Evolutionary conservation across 108 stramenopile species (phyloP), one percentile per base, ranked within the genome.

Genomic region (Parietichytrium sp.): DNA sequence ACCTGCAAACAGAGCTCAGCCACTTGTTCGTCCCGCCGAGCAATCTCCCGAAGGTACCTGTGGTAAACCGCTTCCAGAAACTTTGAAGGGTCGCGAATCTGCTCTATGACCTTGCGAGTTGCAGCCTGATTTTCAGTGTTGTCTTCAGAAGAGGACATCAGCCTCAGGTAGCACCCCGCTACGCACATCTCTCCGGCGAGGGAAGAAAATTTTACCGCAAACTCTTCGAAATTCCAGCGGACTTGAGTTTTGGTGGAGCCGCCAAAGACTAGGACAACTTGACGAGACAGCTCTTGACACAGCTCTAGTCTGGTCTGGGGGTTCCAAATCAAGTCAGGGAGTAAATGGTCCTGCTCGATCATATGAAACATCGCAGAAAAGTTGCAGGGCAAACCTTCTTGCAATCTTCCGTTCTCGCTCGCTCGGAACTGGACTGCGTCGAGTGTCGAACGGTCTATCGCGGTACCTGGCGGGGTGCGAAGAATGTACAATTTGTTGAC

Each of bases 181-280:
- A 42, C 61, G 38, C 36, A 45, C 6, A 27, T 20, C 61, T 72
- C 61, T 33, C 45, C 29, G 0, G 38, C 38, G 10, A 72, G 42
- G 13, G 15, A 25, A n/a, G 33, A 6, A 20, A 45, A 72, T 16
- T 72, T 45, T 6, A 72, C 61, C 8, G 61, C 61, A 20, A 72
- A 72, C 61, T 72, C 61, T 42, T 72, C 61, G 33, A 45, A 72
- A 3, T 72, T 72, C 61, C 61, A 72, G 61, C 61, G 36, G 45
- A 45, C 36, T 7, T 33, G 45, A 2, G 61, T 6, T 38, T 10
- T n/a, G 8, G 61, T 10, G 7, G 38, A 33, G 10, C 38, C 38
- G 38, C 38, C 61, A 2, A 38, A 20, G 33, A 72, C 10, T 16
- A 72, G 45, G 13, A n/a, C 10, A 7, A 72, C 38, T 42, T 72